These are phyloP conservation scores for Hirschioporus abietinus DNA, from an alignment of 768 basidiomycete species.

Conservation along the genomic window DNA sequence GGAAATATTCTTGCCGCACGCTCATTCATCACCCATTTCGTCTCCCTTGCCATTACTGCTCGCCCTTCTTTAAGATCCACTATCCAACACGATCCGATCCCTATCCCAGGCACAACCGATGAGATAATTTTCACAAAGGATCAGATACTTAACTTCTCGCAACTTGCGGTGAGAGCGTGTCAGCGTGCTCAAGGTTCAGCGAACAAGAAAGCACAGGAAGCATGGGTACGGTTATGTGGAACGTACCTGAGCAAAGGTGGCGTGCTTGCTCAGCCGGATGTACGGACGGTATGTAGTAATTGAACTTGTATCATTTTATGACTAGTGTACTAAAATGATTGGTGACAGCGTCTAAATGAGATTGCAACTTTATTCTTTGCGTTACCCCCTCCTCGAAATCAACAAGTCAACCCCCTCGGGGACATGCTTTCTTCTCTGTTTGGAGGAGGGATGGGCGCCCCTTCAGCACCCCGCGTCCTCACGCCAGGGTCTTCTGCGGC, in stretches of 20 bases:
- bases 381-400: constrained; percentile 69
- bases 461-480: constrained; percentile 23
- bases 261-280: constrained; percentile 51
- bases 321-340: neutral
- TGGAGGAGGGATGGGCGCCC: constrained; percentile 53
- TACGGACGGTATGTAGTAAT: constrained; percentile 49
- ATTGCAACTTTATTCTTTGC: constrained; percentile 79
- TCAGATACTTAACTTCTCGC: constrained; percentile 78
- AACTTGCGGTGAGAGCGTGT: constrained; percentile 83
- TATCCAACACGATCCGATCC: constrained; percentile 38
- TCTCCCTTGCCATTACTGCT: constrained; percentile 52
- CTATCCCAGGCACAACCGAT: constrained; percentile 33
- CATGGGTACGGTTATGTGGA: constrained; percentile 80
- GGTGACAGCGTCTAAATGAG: constrained; percentile 54
- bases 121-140: constrained; percentile 77
- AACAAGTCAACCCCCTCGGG: constrained; percentile 75
- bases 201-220: constrained; percentile 70
- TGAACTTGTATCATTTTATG: neutral
- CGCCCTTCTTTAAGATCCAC: constrained; percentile 37
- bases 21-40: constrained; percentile 85
- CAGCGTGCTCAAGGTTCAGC: constrained; percentile 81
- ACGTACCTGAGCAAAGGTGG: constrained; percentile 77
- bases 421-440: constrained; percentile 89
- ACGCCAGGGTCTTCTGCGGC: constrained; percentile 14
- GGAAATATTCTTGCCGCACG: constrained; percentile 90